phyloP scores from a whole-genome alignment of 179 eudicot genomes.

The Silene coronaria region DNA sequence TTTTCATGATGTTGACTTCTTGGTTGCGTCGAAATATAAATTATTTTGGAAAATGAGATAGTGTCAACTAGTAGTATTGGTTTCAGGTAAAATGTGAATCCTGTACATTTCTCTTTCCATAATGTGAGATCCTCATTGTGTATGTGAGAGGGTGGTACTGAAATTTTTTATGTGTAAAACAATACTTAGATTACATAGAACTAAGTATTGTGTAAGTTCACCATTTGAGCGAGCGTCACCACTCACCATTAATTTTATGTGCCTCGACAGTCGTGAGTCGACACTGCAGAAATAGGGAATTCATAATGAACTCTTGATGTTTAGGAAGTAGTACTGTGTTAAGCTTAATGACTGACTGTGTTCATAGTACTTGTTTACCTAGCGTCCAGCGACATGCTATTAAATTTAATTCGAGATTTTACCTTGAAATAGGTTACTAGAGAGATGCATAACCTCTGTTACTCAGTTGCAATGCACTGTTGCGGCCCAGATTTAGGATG shows the following conservation, averaged over 20 bases:
- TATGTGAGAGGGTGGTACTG: no score
- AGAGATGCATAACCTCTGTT: background rate
- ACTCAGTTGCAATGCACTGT: background rate
- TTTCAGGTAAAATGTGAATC: no score
- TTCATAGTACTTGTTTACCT: background rate
- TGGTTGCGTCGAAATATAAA: background rate
- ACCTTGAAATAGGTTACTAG: background rate
- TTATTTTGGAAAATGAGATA: no score
- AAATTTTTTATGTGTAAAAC: no score
- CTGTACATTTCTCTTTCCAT: no score
- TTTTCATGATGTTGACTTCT: background rate
- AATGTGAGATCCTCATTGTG: no score
- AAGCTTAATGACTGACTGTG: conserved; percentile 3
- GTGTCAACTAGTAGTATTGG: no score
- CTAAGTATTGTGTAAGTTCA: background rate
- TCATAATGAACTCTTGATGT: background rate
- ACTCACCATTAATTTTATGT: background rate
- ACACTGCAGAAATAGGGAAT: background rate
- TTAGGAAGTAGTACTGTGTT: background rate
- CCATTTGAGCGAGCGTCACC: background rate
- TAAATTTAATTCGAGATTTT: background rate
- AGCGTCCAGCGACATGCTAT: background rate
- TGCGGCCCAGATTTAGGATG: background rate
- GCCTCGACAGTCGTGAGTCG: background rate
- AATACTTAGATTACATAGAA: background rate